phyloP scores from a whole-genome alignment of 129 eudicot genomes.

The Logfia minima region DNA sequence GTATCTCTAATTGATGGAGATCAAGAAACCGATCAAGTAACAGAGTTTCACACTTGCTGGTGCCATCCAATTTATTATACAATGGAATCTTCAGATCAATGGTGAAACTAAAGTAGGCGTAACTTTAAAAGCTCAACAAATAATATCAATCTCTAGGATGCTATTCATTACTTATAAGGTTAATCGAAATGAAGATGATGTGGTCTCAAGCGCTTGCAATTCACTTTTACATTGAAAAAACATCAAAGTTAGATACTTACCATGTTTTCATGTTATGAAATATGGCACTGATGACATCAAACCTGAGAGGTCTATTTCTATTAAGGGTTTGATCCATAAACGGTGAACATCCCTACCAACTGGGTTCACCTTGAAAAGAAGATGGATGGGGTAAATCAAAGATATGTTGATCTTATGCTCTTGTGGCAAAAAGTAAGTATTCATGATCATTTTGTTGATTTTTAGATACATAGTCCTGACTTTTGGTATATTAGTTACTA shows the following conservation, averaged over 20 bases:
- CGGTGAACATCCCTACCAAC: conserved; percentile 55
- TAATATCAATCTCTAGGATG: too few relatives aligned
- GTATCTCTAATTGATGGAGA: too few relatives aligned
- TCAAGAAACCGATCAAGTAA: too few relatives aligned
- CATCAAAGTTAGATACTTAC: conserved; percentile 49
- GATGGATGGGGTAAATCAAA: conserved; percentile 47
- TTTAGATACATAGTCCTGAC: neutral
- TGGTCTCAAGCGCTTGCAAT: too few relatives aligned
- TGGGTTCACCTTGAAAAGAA: conserved; percentile 10
- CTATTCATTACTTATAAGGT: too few relatives aligned
- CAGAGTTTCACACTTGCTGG: too few relatives aligned
- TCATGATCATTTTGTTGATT: neutral
- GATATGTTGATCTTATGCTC: conserved; percentile 8
- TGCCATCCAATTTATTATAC: too few relatives aligned
- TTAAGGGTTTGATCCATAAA: conserved; percentile 77
- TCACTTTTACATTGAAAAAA: too few relatives aligned
- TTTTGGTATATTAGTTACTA: neutral
- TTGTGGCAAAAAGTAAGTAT: conserved; percentile 21
- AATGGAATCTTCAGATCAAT: too few relatives aligned
- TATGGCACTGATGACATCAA: conserved; percentile 61
- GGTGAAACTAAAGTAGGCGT: too few relatives aligned
- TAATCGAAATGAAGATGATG: too few relatives aligned
- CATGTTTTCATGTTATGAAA: neutral
- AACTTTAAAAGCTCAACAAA: too few relatives aligned
- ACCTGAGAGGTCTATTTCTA: conserved; percentile 58